phyloP scores from a whole-genome alignment of 805 yeast genomes.

The Lipomyces oligophaga region DNA sequence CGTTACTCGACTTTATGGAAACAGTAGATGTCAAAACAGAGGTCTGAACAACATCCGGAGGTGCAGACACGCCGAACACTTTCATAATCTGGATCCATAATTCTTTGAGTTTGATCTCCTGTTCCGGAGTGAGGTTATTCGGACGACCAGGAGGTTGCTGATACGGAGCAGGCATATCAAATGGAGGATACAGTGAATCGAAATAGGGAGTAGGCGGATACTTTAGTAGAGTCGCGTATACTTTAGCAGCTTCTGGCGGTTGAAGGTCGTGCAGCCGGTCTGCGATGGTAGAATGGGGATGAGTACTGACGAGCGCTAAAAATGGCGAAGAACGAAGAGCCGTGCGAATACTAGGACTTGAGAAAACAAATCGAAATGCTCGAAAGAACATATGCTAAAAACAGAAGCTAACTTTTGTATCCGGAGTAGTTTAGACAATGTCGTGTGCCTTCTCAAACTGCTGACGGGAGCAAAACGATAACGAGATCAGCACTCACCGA shows the following conservation, averaged over 20 bases:
- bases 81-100: slow-evolving; percentile 36
- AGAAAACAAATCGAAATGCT: too few relatives aligned
- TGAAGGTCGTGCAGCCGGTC: slow-evolving; percentile 11
- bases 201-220: slow-evolving; percentile 20
- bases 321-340: neutral
- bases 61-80: slow-evolving; percentile 26
- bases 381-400: neutral
- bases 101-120: slow-evolving; percentile 41
- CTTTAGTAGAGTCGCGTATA: slow-evolving; percentile 7
- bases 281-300: neutral
- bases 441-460: too few relatives aligned
- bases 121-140: slow-evolving; percentile 39
- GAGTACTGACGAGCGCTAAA: neutral
- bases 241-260: slow-evolving; percentile 7
- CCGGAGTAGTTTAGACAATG: too few relatives aligned
- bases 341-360: neutral
- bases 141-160: slow-evolving; percentile 37
- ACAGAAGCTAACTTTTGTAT: too few relatives aligned
- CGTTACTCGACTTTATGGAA: slow-evolving; percentile 12
- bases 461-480: too few relatives aligned
- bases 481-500: too few relatives aligned
- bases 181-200: slow-evolving; percentile 23
- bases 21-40: slow-evolving; percentile 4
- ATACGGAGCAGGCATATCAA: slow-evolving; percentile 18
- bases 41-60: slow-evolving; percentile 30